Evolutionary conservation across 768 basidiomycete genomes (phyloP).

Genomic region (Leccinellum albellum): DNA sequence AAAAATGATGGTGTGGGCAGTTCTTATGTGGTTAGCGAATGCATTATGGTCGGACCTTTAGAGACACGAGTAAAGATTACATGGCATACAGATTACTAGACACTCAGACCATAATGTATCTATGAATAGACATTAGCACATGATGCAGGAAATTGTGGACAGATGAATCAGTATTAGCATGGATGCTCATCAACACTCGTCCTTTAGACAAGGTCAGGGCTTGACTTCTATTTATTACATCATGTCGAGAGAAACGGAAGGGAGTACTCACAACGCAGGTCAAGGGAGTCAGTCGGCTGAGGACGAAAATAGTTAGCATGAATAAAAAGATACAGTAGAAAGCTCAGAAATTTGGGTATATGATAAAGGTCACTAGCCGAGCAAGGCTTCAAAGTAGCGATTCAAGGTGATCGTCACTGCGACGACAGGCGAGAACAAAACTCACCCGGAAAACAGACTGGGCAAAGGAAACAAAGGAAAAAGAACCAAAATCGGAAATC

Average conservation of each 20-base stretch:
- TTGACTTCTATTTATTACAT: constrained; percentile 87
- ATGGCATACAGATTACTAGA: neutral
- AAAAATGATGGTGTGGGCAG: constrained; percentile 39
- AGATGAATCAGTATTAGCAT: constrained; percentile 80
- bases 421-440: constrained; percentile 13
- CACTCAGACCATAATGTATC: constrained; percentile 1
- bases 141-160: neutral
- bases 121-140: constrained; percentile 17
- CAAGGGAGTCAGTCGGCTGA: neutral
- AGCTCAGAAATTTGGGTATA: constrained; percentile 94
- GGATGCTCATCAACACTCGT: constrained; percentile 71
- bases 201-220: constrained; percentile 78
- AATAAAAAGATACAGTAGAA: constrained; percentile 4
- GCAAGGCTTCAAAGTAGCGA: constrained; percentile 79
- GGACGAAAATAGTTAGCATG: constrained; percentile 12
- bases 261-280: constrained; percentile 33
- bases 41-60: constrained; percentile 47
- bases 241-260: constrained; percentile 34
- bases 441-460: constrained; percentile 28
- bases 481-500: constrained; percentile 6
- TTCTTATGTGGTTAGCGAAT: constrained; percentile 64
- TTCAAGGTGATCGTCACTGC: constrained; percentile 69
- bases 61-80: neutral
- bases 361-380: constrained; percentile 62
- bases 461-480: neutral